A percentile compares a stretch with the other conserved stretches of the same genome.
Conservation (phyloP, 306 rosid species). For the Dryas alaskensis region DNA sequence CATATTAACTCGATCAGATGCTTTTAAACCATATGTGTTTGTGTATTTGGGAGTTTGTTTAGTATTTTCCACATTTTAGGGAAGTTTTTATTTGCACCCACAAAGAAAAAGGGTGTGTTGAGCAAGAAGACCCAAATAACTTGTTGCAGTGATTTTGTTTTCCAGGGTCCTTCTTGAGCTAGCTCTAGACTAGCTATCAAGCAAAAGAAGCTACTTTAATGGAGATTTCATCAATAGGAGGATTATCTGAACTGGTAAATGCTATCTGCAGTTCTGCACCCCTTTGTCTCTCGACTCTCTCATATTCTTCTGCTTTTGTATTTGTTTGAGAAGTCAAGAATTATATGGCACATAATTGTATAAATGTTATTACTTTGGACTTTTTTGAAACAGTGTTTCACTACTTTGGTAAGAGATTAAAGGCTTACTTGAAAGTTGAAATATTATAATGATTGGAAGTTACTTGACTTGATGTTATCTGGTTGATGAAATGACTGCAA, state of each 20-base stretch:
- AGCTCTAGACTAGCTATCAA: slow-evolving; percentile 13
- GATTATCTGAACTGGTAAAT: slow-evolving; percentile 63
- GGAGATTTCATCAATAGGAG: slow-evolving; percentile 60
- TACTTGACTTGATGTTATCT: background rate
- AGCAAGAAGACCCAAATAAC: slow-evolving; percentile 7
- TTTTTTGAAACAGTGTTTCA: background rate
- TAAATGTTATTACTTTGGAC: background rate
- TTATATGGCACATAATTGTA: background rate
- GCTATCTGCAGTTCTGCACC: background rate
- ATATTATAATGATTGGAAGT: too few relatives aligned
- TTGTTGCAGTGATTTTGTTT: slow-evolving; percentile 10
- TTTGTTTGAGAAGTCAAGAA: background rate
- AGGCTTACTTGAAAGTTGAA: background rate
- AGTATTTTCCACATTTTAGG: too few relatives aligned
- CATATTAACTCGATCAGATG: too few relatives aligned
- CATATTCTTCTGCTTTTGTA: background rate
- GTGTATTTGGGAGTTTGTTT: too few relatives aligned
- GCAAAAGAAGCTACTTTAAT: slow-evolving; percentile 30
- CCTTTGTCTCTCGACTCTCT: too few relatives aligned
- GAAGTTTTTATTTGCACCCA: too few relatives aligned
- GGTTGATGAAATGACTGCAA: background rate
- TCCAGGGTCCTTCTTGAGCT: slow-evolving; percentile 29
- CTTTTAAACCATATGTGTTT: too few relatives aligned
- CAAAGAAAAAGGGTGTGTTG: background rate
- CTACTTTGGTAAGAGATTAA: background rate